Percentiles rank a stretch among this genome's conserved stretches.
These are phyloP conservation scores for Plenodomus tracheiphilus DNA, from an alignment of 2,329 filamentous ascomycete species.

Conservation along the genomic window DNA sequence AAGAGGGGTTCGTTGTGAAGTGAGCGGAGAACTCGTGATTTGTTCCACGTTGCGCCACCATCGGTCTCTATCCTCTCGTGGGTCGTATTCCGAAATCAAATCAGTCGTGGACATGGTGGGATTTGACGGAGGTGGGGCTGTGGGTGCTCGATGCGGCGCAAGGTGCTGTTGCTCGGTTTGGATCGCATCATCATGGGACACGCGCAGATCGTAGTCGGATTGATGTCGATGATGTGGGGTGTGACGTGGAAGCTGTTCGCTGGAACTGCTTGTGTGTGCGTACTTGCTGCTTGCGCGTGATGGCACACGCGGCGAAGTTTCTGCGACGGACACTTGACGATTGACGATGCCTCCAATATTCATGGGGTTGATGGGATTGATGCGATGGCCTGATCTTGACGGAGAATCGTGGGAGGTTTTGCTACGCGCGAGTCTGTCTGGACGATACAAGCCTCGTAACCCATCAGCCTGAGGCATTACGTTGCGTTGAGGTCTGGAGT, in stretches of 20 bases:
- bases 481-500: slow-evolving; percentile 12
- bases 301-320: slow-evolving; percentile 13
- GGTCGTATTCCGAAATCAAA: not conserved
- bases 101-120: not conserved
- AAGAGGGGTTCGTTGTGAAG: not conserved
- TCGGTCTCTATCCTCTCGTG: slow-evolving; percentile 11
- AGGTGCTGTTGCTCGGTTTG: slow-evolving; percentile 1
- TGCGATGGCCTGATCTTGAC: not conserved
- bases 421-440: slow-evolving; percentile 8
- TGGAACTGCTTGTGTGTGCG: slow-evolving; percentile 13
- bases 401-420: slow-evolving; percentile 7
- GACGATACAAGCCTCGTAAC: slow-evolving; percentile 24
- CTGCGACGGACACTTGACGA: slow-evolving; percentile 11
- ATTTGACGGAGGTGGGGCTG: slow-evolving; percentile 4
- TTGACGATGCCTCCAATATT: slow-evolving; percentile 1
- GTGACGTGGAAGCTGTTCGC: slow-evolving; percentile 17
- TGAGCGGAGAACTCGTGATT: not conserved
- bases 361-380: not conserved
- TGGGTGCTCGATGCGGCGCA: not conserved
- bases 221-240: slow-evolving; percentile 16
- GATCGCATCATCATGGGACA: not conserved
- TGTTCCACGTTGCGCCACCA: slow-evolving; percentile 16
- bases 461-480: slow-evolving; percentile 22
- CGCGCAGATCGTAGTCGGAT: slow-evolving; percentile 6
- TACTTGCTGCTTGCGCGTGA: slow-evolving; percentile 21